Base-by-base conservation (phyloP, 2,329 filamentous ascomycete species). In the Paramyrothecium roridum region DNA sequence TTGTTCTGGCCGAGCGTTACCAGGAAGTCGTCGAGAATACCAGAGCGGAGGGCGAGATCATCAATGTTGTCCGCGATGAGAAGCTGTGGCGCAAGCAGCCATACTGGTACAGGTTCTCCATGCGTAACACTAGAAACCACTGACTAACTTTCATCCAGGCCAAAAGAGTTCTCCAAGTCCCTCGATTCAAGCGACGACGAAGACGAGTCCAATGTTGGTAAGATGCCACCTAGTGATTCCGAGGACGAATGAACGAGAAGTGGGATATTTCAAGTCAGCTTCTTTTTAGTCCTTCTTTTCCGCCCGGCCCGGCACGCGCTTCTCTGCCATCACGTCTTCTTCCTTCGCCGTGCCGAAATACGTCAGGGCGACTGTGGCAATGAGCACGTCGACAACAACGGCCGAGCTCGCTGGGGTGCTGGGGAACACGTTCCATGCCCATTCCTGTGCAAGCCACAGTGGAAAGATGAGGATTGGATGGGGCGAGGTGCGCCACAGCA, bases 361-460 rank as follows among this genome's bases (percentile, higher is more conserved):
- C 16, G 84, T 76, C 49, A 84, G 78, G 7, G 76, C 75, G 1
- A 93, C 85, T 17, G 89, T 89, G 13, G 83, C 67, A 19, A 84
- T 84, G 63, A 98, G 76, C 43, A 85, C 83, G 22, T 79, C 80
- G 16, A 99, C 89, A 10, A 92, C 93, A 17, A 79, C 75, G 16
- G 67, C 69, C 4, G 83, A 85, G 67, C 82, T 85, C 50, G 67
- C 56, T 30, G 73, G 66, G 4, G 82, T 85, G 68, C 91, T 96
- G n/a, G 93, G 93, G 68, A 89, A 97, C 11, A 93, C 85, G 64
- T 97, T 96, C 93, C 93, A 97, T 13, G 90, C 91, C 87, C 89
- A 93, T 71, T 97, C 93, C 72, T 97, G 93, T 56, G 84, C 79
- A 3, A 79, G 81, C 89, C 90, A 96, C 11, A 93, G 72, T 3